Evolutionary conservation across 371 early-diverging fungal genomes (phyloP), one percentile per base, ranked within the genome.

Genomic region (Mortierella sp.): DNA sequence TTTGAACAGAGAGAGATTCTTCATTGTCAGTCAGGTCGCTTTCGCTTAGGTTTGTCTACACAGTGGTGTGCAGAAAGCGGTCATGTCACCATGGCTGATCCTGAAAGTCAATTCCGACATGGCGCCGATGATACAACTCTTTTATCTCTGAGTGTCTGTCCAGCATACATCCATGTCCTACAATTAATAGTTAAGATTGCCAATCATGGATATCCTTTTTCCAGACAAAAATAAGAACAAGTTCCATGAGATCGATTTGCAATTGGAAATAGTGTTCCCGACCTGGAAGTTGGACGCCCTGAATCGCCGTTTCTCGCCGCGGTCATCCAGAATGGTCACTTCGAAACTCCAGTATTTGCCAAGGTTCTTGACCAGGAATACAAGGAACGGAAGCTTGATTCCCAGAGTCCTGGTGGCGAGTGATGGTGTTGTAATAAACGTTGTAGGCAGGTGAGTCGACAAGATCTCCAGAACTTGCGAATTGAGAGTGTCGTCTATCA

Each of bases 201-300:
- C 61, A 59, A 28, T 54, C 9, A 14, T 37, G 13, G 71, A n/a
- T 14, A 14, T 14, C 13, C 13, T 53, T 44, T 40, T 6, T 40
- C 6, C 43, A 40, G 43, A 5, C 34, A 31, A 34, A 31, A 59
- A 3, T 3, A 14, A 50, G 3, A 16, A 46, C 48, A 46, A 16
- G 50, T 16, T 16, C 16, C 50, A 16, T 50, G 50, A 11, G 2
- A 50, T 50, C 50, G 16, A 14, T 16, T 3, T 50, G 50, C 50
- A 28, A 31, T 34, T 34, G 61, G 34, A 34, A 16, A 61, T 61
- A 61, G 37, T 73, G 34, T 73, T 77, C 72, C 86, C 82, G 80
- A 95, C 95, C 92, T 97, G 97, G 88, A 95, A 98, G 83, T 97
- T 98, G n/a, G 95, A 94, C 10, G 97, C 95, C 67, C 98, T 89